A percentile compares a stretch with the other conserved stretches of the same genome.
Evolutionary conservation across 177 flowering plant species (phyloP).

Genomic region (Telopea speciosissima): DNA sequence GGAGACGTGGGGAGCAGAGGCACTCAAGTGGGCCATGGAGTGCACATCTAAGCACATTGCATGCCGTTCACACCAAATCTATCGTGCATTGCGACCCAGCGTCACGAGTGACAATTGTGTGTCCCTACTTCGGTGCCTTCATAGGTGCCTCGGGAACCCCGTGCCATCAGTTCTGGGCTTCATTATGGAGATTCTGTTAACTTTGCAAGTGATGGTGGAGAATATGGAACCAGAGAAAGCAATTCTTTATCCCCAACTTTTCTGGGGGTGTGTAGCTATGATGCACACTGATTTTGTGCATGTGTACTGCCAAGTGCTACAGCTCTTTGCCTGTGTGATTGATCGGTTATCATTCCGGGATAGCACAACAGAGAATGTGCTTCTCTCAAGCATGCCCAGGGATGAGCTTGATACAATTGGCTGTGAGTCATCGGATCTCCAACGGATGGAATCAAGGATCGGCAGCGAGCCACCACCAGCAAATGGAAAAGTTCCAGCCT

Average conservation of each 20-base stretch:
- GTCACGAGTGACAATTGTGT: conserved; percentile 96
- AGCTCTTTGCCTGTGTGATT: conserved; percentile 85
- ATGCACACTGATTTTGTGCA: conserved; percentile 99
- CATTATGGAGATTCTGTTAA: conserved; percentile 83
- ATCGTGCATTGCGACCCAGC: conserved; percentile 81
- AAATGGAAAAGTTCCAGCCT: conserved; percentile 63
- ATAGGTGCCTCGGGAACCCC: conserved; percentile 90
- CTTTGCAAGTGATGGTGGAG: conserved; percentile 98
- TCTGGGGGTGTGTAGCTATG: conserved; percentile 99
- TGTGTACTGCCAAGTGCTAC: conserved; percentile 95
- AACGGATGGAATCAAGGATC: conserved; percentile 49
- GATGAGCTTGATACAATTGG: conserved; percentile 65
- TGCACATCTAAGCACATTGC: conserved; percentile 98
- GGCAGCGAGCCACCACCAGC: conserved; percentile 40
- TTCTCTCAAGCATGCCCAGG: conserved; percentile 95
- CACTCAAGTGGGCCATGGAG: conserved; percentile 99
- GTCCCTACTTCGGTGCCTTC: conserved; percentile 87
- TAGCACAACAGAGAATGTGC: conserved; percentile 92
- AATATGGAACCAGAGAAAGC: conserved; percentile 98
- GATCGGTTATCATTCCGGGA: conserved; percentile 83
- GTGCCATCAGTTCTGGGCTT: conserved; percentile 87
- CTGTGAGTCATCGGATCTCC: conserved; percentile 46
- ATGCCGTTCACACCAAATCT: conserved; percentile 96
- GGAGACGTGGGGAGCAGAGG: conserved; percentile 95
- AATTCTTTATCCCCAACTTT: conserved; percentile 94